Base-by-base conservation (phyloP, 441 rosid genomes). In the Dalechampia spathulata region DNA sequence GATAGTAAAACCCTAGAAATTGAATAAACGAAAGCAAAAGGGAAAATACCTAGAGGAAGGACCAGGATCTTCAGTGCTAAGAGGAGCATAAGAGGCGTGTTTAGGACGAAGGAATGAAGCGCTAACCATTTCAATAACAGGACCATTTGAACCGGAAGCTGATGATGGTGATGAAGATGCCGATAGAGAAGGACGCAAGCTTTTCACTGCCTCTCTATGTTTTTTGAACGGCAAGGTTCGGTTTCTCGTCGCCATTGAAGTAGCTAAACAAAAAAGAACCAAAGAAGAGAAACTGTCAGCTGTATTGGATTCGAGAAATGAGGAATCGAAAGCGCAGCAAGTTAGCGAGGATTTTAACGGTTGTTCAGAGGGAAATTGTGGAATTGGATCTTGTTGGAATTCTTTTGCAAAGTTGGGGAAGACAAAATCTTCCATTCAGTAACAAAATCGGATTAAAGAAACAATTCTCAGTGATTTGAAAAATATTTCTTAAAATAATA, bases 81-180 rank as follows among this genome's bases (percentile, higher is more conserved):
- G 87, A 17, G 86, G 83, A 67, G 84, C 62, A 55, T 88, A 88
- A 13, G 70, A 65, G 20, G 76, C 54, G 9, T 81, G 90, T 58
- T 79, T 74, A n/a, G 82, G 74, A 61, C 83, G 66, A 77, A 86
- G 62, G 8, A 89, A 72, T 54, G 96, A 82, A 37, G 87, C 51
- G 77, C 78, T 79, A 57, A 81, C 86, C 83, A 86, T 74, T 73
- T 86, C 90, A 55, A 89, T 80, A 67, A 86, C 90, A 48, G 92
- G 92, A 52, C 83, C 80, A 44, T 63, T 49, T 55, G 34, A 52
- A 20, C 17, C 30, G 17, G 54, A 37, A 9, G 66, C 66, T 20
- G 67, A 55, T 32, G 69, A 52, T 19, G 66, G 55, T 30, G 69
- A 52, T 50, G 75, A 64, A 55, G 72, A n/a, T n/a, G n/a, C n/a